phyloP scores from a whole-genome alignment of 768 basidiomycete species.

The Chlorophyllum brunneum region DNA sequence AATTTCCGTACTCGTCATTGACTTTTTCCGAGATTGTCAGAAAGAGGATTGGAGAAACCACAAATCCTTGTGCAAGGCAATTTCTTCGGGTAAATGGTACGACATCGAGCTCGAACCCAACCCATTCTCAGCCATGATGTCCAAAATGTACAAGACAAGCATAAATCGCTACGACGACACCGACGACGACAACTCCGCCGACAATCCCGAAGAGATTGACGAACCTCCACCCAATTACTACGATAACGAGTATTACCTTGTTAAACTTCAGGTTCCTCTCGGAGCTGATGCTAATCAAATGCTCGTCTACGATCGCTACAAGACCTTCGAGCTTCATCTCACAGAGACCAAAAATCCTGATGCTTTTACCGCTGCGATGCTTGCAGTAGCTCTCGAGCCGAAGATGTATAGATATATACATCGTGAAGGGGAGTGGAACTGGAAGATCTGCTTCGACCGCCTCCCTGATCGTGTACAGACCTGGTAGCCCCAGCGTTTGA shows the following conservation, averaged over 20 bases:
- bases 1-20: background rate
- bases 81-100: constrained; percentile 38
- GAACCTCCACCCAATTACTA: constrained; percentile 28
- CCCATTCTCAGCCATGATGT: constrained; percentile 8
- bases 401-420: constrained; percentile 18
- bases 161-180: constrained; percentile 24
- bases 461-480: constrained; percentile 12
- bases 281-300: constrained; percentile 18
- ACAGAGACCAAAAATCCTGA: constrained; percentile 19
- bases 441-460: constrained; percentile 17
- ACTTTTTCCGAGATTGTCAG: constrained; percentile 34
- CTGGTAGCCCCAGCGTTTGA: constrained; percentile 8
- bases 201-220: background rate
- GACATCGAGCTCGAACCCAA: constrained; percentile 22
- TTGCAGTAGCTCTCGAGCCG: constrained; percentile 13
- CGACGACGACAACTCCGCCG: constrained; percentile 7
- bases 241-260: constrained; percentile 32
- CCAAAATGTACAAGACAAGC: constrained; percentile 9
- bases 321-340: constrained; percentile 33
- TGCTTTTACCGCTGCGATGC: constrained; percentile 20
- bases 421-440: constrained; percentile 11
- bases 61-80: constrained; percentile 31
- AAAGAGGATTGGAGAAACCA: constrained; percentile 38
- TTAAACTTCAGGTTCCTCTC: constrained; percentile 35
- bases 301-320: constrained; percentile 39